Evolutionary conservation across 2,329 filamentous ascomycete genomes (phyloP).

Genomic region (Xenoacremonium recifei): DNA sequence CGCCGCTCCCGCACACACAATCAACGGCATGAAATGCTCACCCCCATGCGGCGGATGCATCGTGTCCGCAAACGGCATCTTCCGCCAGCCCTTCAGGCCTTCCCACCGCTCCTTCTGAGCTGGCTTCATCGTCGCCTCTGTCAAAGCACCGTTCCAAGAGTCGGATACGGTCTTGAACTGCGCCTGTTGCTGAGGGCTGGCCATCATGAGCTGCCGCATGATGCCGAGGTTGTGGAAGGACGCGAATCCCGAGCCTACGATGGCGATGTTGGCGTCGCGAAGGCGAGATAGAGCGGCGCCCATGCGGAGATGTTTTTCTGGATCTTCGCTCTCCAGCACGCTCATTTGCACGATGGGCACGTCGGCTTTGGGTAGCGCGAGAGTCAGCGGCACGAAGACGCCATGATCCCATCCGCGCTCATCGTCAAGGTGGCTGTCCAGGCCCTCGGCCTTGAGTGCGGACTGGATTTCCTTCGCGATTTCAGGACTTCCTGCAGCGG

Average conservation of each 20-base stretch:
- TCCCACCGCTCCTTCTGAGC: constrained; percentile 34
- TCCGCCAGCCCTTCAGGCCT: constrained; percentile 46
- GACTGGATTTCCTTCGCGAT: constrained; percentile 48
- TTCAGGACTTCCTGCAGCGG: constrained; percentile 53
- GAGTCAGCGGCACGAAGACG: constrained; percentile 57
- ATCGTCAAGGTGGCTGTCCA: constrained; percentile 38
- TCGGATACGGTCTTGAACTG: constrained; percentile 26
- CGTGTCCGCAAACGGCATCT: constrained; percentile 44
- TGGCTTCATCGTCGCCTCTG: constrained; percentile 35
- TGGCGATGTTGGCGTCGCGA: constrained; percentile 52
- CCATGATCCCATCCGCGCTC: constrained; percentile 57
- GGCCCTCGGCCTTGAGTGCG: constrained; percentile 45
- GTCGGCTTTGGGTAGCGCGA: constrained; percentile 50
- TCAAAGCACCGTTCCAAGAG: constrained; percentile 47
- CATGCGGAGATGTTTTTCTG: constrained; percentile 48
- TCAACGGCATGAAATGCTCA: constrained; percentile 59
- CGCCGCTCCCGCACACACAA: constrained; percentile 54
- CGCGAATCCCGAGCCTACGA: constrained; percentile 60
- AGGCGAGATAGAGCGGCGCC: constrained; percentile 51
- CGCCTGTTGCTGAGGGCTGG: constrained; percentile 17
- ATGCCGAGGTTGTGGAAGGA: constrained; percentile 54
- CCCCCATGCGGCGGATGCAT: constrained; percentile 55
- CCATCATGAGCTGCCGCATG: constrained; percentile 38
- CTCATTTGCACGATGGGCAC: constrained; percentile 58
- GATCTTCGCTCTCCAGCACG: constrained; percentile 51